Percentiles rank a stretch among this genome's conserved stretches.
Evolutionary conservation across 2,329 filamentous ascomycete species (phyloP).

Genomic region (Xylariaceae sp.): DNA sequence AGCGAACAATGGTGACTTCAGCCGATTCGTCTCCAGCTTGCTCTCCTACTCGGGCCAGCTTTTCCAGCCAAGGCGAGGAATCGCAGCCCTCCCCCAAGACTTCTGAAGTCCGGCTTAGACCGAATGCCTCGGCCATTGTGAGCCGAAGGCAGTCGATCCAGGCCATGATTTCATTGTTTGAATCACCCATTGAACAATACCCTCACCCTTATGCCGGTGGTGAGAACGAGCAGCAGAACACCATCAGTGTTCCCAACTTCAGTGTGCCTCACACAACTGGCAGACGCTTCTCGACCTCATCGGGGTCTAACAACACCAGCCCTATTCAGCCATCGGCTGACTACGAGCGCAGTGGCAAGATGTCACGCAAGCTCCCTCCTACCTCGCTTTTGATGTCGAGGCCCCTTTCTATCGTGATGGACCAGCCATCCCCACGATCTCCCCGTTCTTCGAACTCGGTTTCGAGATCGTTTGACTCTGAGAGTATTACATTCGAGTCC

Average conservation of each 20-base stretch:
- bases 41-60: slow-evolving; percentile 52
- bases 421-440: slow-evolving; percentile 45
- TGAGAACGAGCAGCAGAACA: slow-evolving; percentile 24
- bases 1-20: slow-evolving; percentile 56
- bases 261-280: slow-evolving; percentile 45
- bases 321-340: slow-evolving; percentile 22
- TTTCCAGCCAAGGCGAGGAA: slow-evolving; percentile 38
- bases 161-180: slow-evolving; percentile 40
- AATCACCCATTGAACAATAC: slow-evolving; percentile 32
- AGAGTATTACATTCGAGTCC: slow-evolving; percentile 9
- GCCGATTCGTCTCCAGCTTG: slow-evolving; percentile 52
- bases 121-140: slow-evolving; percentile 48
- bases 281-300: slow-evolving; percentile 41
- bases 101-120: slow-evolving; percentile 41
- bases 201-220: slow-evolving; percentile 23
- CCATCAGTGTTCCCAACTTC: slow-evolving; percentile 44
- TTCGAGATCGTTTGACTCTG: slow-evolving; percentile 8
- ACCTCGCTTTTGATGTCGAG: slow-evolving; percentile 45
- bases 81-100: slow-evolving; percentile 19
- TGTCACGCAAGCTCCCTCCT: slow-evolving; percentile 38
- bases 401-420: slow-evolving; percentile 50
- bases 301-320: slow-evolving; percentile 10
- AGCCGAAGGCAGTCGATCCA: slow-evolving; percentile 50
- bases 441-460: slow-evolving; percentile 22
- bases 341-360: slow-evolving; percentile 26